These are phyloP conservation scores for Zostera marina DNA, from an alignment of 116 monocot genomes.

Conservation along the genomic window DNA sequence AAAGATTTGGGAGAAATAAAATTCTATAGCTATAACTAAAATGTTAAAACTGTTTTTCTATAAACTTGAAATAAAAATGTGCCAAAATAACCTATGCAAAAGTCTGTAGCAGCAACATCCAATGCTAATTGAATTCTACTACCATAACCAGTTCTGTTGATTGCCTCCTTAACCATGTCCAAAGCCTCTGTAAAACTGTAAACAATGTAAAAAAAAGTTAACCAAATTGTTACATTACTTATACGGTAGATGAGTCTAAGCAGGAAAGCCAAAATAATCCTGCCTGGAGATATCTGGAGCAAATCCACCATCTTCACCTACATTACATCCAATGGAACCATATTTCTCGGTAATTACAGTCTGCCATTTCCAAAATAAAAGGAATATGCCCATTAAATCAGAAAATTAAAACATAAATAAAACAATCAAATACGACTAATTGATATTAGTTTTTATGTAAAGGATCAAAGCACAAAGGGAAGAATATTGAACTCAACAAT, in stretches of 20 bases:
- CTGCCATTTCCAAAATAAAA: constrained; percentile 11
- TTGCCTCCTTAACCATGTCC: constrained; percentile 87
- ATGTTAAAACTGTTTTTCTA: not conserved
- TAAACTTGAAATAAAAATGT: not conserved
- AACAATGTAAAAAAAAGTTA: constrained; percentile 1
- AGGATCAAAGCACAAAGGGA: too few relatives aligned
- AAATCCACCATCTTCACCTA: constrained; percentile 85
- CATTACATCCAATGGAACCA: constrained; percentile 64
- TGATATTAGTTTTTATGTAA: too few relatives aligned
- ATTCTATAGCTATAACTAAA: too few relatives aligned
- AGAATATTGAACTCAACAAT: too few relatives aligned
- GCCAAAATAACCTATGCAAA: constrained; percentile 53
- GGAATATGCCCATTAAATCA: not conserved
- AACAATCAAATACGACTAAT: too few relatives aligned
- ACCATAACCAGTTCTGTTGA: constrained; percentile 79
- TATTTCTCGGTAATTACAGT: constrained; percentile 52
- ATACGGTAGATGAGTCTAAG: not conserved
- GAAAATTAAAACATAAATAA: too few relatives aligned
- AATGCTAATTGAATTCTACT: constrained; percentile 78
- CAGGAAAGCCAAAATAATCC: not conserved
- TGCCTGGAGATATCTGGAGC: constrained; percentile 84
- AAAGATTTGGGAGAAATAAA: not conserved
- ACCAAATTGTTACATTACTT: not conserved
- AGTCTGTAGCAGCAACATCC: constrained; percentile 73
- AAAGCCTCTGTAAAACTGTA: constrained; percentile 62